Evolutionary conservation across 1,284 basidiomycete species (phyloP), one percentile per base, ranked within the genome.

Genomic region (Malassezia equina): DNA sequence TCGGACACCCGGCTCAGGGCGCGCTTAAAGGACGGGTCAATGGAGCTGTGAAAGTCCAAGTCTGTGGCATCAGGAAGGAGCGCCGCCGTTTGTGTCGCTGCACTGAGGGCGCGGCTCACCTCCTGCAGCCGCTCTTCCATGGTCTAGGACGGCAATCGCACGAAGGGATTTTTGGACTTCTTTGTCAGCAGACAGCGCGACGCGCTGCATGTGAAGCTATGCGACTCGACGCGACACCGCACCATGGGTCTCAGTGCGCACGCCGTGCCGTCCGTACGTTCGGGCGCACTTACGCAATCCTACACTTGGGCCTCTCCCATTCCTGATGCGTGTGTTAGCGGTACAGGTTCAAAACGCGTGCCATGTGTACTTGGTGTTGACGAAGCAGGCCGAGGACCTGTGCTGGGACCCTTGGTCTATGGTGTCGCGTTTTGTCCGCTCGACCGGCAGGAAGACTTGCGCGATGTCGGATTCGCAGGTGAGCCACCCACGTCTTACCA

Each of bases 351-450:
- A 36, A 43, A 52, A 36, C 59, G 61, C 24, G 62, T 64, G 1
- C 65, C 67, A 2, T 72, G 68, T 46, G 64, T 65, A 11, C 50
- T 98, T 52, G 93, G 93, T 32, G 90, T 98, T 7, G 93, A 98
- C 75, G 93, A 98, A 75, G 93, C 93, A 0, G 93, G 93, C 1
- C 80, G 93, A 56, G 93, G 94, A 0, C 93, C 91, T 12, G 90
- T 90, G 1, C 79, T 95, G 0, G 80, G 80, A 2, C 93, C 93
- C 0, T 81, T 96, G 62, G 93, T 98, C 0, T 98, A 98, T 69
- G 93, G 88, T 1, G 83, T 93, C 23, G 90, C 93, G 0, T 96
- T 90, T 75, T 96, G 91, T 66, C 88, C 89, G 0, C 78, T 81
- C 4, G 78, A 83, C 9, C 95, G 88, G 76, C 81, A 84, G 64